Evolutionary conservation across 139 green algal genomes (phyloP), one percentile per base, ranked within the genome.

Genomic region (Spirogloea muscicola): DNA sequence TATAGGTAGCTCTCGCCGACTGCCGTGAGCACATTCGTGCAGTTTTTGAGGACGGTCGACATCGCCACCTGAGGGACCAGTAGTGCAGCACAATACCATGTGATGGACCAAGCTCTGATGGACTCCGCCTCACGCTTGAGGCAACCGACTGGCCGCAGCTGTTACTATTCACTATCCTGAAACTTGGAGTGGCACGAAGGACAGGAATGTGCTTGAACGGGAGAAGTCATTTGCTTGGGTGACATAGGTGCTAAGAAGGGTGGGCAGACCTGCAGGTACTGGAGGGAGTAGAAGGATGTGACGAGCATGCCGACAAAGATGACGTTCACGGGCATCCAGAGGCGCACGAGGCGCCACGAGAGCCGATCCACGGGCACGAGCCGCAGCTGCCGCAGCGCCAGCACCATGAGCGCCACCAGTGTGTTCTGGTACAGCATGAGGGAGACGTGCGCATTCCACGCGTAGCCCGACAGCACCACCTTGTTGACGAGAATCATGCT

Each of bases 281-380:
- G 76, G 0, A 97, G 74, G 0, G 92, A 81, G 52, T 86, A 96
- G 21, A 55, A 55, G 21, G 21, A 21, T 55, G n/a, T n/a, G 87
- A 96, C 96, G 21, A 55, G 21, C 89, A 96, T 94, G 37, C 82
- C 83, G 33, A 97, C 92, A 76, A 97, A 97, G 10, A 97, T 89
- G 27, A 94, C 7, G 74, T 97, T 97, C 6, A 96, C 88, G 2
- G 92, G 92, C 39, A 93, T 58, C 92, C 92, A 96, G 0, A 89
- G 21, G 33, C 62, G 49, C 55, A 88, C 61, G 49, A 84, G 46
- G 10, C n/a, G 29, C 65, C 41, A 59, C 25, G 64, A 48, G 51
- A 66, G 33, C 36, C 1, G 33, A 29, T 77, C 68, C 10, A 69
- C 68, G 82, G 13, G 67, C 38, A 18, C 13, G 66, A 18, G 13